These are phyloP conservation scores for Cetradonia linearis DNA, from an alignment of 495 filamentous ascomycete species.

Conservation along the genomic window DNA sequence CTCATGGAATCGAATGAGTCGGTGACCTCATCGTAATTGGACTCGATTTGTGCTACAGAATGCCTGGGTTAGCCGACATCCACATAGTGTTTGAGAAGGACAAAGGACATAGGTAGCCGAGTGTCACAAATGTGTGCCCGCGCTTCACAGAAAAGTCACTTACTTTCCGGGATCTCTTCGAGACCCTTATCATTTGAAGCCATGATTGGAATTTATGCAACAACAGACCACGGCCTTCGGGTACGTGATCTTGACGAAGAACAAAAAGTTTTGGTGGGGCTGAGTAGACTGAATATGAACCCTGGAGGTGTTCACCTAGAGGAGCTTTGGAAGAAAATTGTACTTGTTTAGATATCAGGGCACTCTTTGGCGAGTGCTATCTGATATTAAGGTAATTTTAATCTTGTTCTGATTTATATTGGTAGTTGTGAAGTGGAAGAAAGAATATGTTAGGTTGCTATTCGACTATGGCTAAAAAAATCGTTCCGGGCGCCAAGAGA, in stretches of 20 bases:
- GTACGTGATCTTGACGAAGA: conserved; percentile 42
- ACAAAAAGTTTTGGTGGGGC: conserved; percentile 33
- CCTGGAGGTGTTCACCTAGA: conserved; percentile 21
- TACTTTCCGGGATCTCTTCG: conserved; percentile 89
- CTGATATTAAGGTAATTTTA: conserved; percentile 6
- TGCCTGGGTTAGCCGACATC: conserved; percentile 21
- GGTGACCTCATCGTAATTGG: conserved; percentile 99
- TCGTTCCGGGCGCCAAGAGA: background rate
- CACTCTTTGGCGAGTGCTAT: conserved; percentile 13
- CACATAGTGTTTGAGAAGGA: conserved; percentile 16
- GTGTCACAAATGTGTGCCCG: conserved; percentile 5
- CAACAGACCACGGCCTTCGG: conserved; percentile 62
- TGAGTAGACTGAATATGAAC: conserved; percentile 40
- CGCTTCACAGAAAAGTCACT: conserved; percentile 26
- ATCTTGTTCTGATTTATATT: conserved; percentile 8
- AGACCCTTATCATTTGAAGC: conserved; percentile 86
- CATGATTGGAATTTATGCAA: conserved; percentile 71
- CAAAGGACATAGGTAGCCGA: conserved; percentile 12
- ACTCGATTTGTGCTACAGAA: conserved; percentile 85
- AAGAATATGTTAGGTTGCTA: background rate
- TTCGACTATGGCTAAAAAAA: conserved; percentile 6
- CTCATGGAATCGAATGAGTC: conserved; percentile 98
- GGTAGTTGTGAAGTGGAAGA: background rate
- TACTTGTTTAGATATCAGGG: conserved; percentile 13
- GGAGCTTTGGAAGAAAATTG: background rate